Percentiles rank a stretch among this genome's conserved stretches.
Conservation (phyloP, 768 basidiomycete genomes). For the Lentinula raphanica region DNA sequence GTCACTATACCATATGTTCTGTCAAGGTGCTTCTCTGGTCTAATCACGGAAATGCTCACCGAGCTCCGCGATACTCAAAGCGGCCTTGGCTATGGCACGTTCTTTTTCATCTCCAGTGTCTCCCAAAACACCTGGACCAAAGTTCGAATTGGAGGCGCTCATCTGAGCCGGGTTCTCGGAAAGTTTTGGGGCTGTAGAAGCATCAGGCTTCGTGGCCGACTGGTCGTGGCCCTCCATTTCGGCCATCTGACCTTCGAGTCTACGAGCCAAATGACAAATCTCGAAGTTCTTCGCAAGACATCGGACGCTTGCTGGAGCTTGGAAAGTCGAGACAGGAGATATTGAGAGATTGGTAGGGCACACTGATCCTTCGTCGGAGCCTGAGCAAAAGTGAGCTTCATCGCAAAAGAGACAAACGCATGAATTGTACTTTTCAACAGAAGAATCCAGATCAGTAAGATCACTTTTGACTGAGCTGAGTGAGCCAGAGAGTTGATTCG, state of each 20-base stretch:
- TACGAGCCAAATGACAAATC: slow-evolving; percentile 81
- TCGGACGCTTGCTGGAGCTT: slow-evolving; percentile 82
- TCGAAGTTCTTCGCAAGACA: slow-evolving; percentile 73
- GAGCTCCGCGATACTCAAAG: slow-evolving; percentile 89
- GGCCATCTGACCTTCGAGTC: slow-evolving; percentile 82
- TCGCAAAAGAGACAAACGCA: slow-evolving; percentile 15
- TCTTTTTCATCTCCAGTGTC: slow-evolving; percentile 77
- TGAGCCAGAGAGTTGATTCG: slow-evolving; percentile 66
- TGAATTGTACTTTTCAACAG: slow-evolving; percentile 64
- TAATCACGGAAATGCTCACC: slow-evolving; percentile 40
- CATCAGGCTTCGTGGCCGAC: not conserved
- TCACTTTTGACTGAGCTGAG: slow-evolving; percentile 63
- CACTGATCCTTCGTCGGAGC: slow-evolving; percentile 78
- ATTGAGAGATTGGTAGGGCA: slow-evolving; percentile 75
- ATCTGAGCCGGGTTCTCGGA: not conserved
- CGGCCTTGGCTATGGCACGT: slow-evolving; percentile 86
- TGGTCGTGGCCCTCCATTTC: slow-evolving; percentile 42
- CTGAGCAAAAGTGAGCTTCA: slow-evolving; percentile 31
- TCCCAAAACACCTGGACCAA: slow-evolving; percentile 7
- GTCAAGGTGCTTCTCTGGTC: not conserved
- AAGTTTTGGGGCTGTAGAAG: not conserved
- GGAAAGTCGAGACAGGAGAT: slow-evolving; percentile 67
- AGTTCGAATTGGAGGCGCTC: slow-evolving; percentile 7
- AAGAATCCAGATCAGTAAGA: slow-evolving; percentile 66
- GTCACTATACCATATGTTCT: slow-evolving; percentile 30